Percentiles rank a stretch among this genome's conserved stretches.
These are phyloP conservation scores for Eremothecium coryli DNA, from an alignment of 1,139 yeast genomes.

Conservation along the genomic window DNA sequence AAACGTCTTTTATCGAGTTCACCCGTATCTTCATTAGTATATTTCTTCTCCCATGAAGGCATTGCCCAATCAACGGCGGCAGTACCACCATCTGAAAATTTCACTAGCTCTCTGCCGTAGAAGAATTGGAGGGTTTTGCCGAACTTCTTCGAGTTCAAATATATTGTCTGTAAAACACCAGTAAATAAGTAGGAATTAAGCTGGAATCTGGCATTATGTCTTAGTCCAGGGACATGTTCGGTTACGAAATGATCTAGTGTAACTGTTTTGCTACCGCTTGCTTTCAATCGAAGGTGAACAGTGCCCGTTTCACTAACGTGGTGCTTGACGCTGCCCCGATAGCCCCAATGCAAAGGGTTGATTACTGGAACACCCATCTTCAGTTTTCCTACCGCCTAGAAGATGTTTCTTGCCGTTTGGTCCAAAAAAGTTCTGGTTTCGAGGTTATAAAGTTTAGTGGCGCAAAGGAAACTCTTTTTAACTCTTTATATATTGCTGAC, in stretches of 20 bases:
- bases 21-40: slow-evolving; percentile 29
- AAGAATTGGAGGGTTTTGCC: slow-evolving; percentile 46
- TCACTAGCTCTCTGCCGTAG: slow-evolving; percentile 68
- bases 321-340: slow-evolving; percentile 36
- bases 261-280: slow-evolving; percentile 20
- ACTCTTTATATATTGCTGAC: too few species aligned
- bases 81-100: slow-evolving; percentile 54
- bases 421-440: too few species aligned
- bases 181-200: slow-evolving; percentile 58
- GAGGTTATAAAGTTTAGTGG: too few species aligned
- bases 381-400: too few species aligned
- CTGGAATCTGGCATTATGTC: slow-evolving; percentile 41
- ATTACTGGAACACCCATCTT: slow-evolving; percentile 19
- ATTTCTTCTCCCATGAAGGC: slow-evolving; percentile 30
- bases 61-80: slow-evolving; percentile 75
- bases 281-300: slow-evolving; percentile 35
- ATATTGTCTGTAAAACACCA: slow-evolving; percentile 70
- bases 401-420: slow-evolving; percentile 4
- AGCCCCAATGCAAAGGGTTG: slow-evolving; percentile 34
- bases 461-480: too few species aligned
- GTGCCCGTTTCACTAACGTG: slow-evolving; percentile 30
- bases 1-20: slow-evolving; percentile 38
- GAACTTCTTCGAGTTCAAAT: slow-evolving; percentile 49
- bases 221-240: slow-evolving; percentile 38
- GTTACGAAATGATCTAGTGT: slow-evolving; percentile 34